Conservation (phyloP, 495 filamentous ascomycete genomes). For the Talaromyces liani region DNA sequence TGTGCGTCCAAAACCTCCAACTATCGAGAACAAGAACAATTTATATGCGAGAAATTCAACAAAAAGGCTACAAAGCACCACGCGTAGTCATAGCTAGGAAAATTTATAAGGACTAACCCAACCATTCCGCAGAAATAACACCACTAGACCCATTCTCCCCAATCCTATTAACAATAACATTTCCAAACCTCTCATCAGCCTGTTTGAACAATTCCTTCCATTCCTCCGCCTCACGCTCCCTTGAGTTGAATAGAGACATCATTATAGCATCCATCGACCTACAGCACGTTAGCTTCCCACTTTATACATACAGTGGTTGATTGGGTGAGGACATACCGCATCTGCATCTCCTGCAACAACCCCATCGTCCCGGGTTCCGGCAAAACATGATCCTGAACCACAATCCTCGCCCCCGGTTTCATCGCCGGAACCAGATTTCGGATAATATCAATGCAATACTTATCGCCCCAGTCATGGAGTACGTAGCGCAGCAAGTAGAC, state of each 20-base stretch:
- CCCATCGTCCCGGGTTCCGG: constrained; percentile 32
- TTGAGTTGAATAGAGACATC: constrained; percentile 45
- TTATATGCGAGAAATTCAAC: not conserved
- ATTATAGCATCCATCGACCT: constrained; percentile 52
- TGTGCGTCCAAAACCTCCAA: not conserved
- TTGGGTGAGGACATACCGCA: constrained; percentile 13
- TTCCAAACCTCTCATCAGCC: constrained; percentile 28
- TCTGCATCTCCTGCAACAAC: constrained; percentile 40
- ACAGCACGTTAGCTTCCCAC: too few relatives aligned
- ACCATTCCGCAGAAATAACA: constrained; percentile 5
- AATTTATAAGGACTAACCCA: not conserved
- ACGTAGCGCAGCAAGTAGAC: constrained; percentile 48
- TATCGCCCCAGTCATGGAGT: constrained; percentile 45
- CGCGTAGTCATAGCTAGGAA: not conserved
- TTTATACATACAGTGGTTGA: too few relatives aligned
- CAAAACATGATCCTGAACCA: constrained; percentile 48
- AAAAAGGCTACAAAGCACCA: not conserved
- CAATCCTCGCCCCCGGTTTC: constrained; percentile 23
- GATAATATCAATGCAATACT: constrained; percentile 36
- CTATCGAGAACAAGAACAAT: not conserved
- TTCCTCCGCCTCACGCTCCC: constrained; percentile 43
- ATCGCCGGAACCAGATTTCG: constrained; percentile 31
- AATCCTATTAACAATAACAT: constrained; percentile 5
- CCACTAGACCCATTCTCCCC: constrained; percentile 5
- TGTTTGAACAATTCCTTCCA: constrained; percentile 40